Conservation (phyloP, 177 flowering plant genomes). For the Tripterygium wilfordii region DNA sequence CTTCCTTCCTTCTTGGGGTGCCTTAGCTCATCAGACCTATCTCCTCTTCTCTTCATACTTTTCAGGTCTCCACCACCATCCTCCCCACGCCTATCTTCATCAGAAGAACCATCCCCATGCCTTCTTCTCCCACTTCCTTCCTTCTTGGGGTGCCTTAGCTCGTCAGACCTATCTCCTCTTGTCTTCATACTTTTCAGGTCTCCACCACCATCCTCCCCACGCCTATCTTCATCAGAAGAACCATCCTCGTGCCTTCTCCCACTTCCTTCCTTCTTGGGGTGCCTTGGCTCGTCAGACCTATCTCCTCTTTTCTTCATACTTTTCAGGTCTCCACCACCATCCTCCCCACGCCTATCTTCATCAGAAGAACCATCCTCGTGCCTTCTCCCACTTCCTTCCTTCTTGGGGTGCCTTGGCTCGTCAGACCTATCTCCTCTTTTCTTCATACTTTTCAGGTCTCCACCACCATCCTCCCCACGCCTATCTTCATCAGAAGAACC, state of each 20-base stretch:
- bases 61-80: conserved; percentile 15
- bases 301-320: conserved; percentile 5
- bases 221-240: conserved; percentile 49
- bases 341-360: conserved; percentile 33
- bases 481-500: too few relatives aligned
- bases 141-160: too few relatives aligned
- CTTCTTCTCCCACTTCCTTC: too few relatives aligned
- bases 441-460: conserved; percentile 9
- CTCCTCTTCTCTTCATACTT: conserved; percentile 3
- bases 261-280: conserved; percentile 18
- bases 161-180: too few relatives aligned
- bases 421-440: conserved; percentile 8
- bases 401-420: conserved; percentile 18
- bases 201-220: conserved; percentile 17
- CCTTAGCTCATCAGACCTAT: conserved; percentile 15
- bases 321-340: conserved; percentile 12
- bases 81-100: too few relatives aligned
- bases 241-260: conserved; percentile 20
- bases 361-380: conserved; percentile 32
- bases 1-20: conserved; percentile 19
- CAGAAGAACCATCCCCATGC: too few relatives aligned
- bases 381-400: conserved; percentile 21
- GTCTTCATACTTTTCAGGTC: too few relatives aligned
- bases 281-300: conserved; percentile 16
- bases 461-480: conserved; percentile 14